Evolutionary conservation across 148 eudicot species (phyloP).

Genomic region (Pharnaceum exiguum): DNA sequence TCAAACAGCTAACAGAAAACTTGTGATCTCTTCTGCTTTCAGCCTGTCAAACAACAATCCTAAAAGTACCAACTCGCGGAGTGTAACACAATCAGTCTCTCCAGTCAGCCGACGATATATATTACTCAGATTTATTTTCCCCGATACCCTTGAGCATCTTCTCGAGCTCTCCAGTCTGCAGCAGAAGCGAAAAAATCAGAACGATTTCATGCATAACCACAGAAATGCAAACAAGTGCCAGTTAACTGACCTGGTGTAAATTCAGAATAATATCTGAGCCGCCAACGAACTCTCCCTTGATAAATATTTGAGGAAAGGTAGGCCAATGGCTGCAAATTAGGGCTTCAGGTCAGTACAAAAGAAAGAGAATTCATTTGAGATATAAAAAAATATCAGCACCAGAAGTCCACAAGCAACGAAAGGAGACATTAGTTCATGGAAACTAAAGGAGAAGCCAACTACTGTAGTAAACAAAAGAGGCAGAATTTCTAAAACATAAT

Average conservation of each 20-base stretch:
- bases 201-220: not conserved
- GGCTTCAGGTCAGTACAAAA: not conserved
- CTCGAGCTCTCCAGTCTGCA: constrained; percentile 52
- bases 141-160: constrained; percentile 42
- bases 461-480: too few relatives aligned
- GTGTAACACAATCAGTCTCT: not conserved
- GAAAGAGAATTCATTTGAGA: too few relatives aligned
- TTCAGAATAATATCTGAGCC: constrained; percentile 77
- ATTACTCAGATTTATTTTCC: constrained; percentile 25
- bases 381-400: too few relatives aligned
- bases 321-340: constrained; percentile 67
- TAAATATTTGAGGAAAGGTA: constrained; percentile 72
- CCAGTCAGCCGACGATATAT: not conserved
- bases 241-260: constrained; percentile 56
- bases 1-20: not conserved
- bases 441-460: too few relatives aligned
- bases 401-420: too few relatives aligned
- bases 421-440: too few relatives aligned
- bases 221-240: not conserved
- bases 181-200: not conserved
- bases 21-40: not conserved
- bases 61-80: not conserved
- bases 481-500: too few relatives aligned
- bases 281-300: constrained; percentile 76
- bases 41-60: not conserved